Conservation (phyloP, 208 protist genomes). For the Leptomonas seymouri region DNA sequence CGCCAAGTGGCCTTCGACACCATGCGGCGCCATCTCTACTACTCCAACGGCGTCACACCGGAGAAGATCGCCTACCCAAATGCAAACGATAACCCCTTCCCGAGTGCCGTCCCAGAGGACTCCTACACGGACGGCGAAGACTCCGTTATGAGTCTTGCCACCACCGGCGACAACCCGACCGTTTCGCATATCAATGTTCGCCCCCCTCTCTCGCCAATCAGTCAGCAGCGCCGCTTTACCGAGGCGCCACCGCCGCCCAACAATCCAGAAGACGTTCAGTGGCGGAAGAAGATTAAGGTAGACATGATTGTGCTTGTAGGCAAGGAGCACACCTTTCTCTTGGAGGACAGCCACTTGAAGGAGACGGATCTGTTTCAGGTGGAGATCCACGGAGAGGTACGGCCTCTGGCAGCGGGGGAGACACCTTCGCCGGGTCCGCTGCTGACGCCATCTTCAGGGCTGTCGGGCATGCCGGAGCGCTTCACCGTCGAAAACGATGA, state of each 20-base stretch:
- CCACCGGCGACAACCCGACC: slow-evolving; percentile 1
- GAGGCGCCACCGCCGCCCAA: slow-evolving; percentile 28
- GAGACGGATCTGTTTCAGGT: slow-evolving; percentile 68
- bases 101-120: slow-evolving; percentile 3
- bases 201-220: slow-evolving; percentile 18
- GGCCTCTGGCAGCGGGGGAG: slow-evolving; percentile 42
- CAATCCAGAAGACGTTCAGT: slow-evolving; percentile 37
- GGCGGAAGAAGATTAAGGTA: slow-evolving; percentile 80
- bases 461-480: slow-evolving; percentile 34
- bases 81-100: slow-evolving; percentile 33
- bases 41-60: slow-evolving; percentile 31
- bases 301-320: slow-evolving; percentile 46
- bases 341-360: slow-evolving; percentile 52
- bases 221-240: slow-evolving; percentile 20
- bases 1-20: slow-evolving; percentile 73
- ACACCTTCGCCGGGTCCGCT: slow-evolving; percentile 45
- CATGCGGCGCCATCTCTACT: slow-evolving; percentile 72
- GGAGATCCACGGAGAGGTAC: slow-evolving; percentile 55
- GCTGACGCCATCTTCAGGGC: slow-evolving; percentile 40
- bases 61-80: slow-evolving; percentile 41
- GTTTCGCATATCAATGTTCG: slow-evolving; percentile 18
- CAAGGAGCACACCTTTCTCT: slow-evolving; percentile 51
- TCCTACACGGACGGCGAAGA: slow-evolving; percentile 13
- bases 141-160: slow-evolving; percentile 1
- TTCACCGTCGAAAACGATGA: slow-evolving; percentile 47